A percentile compares a stretch with the other conserved stretches of the same genome.
These are phyloP conservation scores for Yamadazyma tumulicola DNA, from an alignment of 805 yeast species.

Conservation along the genomic window DNA sequence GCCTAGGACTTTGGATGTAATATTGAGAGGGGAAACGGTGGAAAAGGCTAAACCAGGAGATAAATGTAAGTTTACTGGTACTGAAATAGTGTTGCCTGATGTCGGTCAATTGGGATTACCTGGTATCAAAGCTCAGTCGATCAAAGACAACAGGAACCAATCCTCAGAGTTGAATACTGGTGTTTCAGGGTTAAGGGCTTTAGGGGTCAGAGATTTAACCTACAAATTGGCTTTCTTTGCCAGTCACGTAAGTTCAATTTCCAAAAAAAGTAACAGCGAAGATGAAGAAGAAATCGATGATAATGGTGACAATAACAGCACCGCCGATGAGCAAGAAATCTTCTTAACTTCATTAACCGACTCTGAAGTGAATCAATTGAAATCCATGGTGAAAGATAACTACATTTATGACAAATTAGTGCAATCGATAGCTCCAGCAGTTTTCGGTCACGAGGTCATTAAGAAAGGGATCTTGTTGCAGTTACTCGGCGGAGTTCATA, in stretches of 20 bases:
- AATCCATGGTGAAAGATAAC: constrained; percentile 86
- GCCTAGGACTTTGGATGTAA: constrained; percentile 95
- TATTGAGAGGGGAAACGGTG: constrained; percentile 88
- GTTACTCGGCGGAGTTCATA: constrained; percentile 93
- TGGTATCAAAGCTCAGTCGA: constrained; percentile 84
- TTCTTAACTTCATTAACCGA: constrained; percentile 75
- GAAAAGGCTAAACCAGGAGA: constrained; percentile 98
- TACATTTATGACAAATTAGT: constrained; percentile 82
- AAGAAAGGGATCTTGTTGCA: constrained; percentile 90
- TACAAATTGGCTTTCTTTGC: constrained; percentile 90
- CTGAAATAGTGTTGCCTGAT: constrained; percentile 93
- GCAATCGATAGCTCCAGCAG: constrained; percentile 90
- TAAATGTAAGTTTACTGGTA: constrained; percentile 88
- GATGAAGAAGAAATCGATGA: constrained; percentile 18
- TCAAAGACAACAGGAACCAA: constrained; percentile 58
- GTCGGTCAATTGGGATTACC: constrained; percentile 92
- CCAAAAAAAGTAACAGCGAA: constrained; percentile 27
- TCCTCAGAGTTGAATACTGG: constrained; percentile 78
- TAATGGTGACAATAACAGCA: constrained; percentile 16
- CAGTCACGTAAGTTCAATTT: constrained; percentile 75
- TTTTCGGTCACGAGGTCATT: constrained; percentile 91
- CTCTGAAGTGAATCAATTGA: constrained; percentile 79
- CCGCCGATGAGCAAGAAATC: constrained; percentile 75
- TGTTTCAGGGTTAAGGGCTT: constrained; percentile 79
- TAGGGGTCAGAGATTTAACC: constrained; percentile 94